Percentiles rank a stretch among this genome's conserved stretches.
Conservation (phyloP, 2,329 filamentous ascomycete genomes). For the Cryphonectria radicalis region DNA sequence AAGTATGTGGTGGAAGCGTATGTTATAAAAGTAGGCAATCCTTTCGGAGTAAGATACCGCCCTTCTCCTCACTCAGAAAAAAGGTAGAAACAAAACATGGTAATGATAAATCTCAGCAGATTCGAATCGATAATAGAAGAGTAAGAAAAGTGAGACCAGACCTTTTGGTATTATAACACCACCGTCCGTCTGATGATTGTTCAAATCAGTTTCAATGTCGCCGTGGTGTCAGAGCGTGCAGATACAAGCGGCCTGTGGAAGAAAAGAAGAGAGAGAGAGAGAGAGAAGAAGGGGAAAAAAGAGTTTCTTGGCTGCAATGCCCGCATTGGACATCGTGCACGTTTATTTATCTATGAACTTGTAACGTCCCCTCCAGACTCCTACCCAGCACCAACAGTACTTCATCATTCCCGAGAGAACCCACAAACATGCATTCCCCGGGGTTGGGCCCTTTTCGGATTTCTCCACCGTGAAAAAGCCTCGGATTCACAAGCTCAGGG, state of each 20-base stretch:
- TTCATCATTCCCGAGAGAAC: not conserved
- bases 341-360: not conserved
- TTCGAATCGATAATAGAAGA: not conserved
- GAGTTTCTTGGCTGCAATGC: not conserved
- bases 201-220: not conserved
- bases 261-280: not conserved
- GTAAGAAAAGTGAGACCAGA: not conserved
- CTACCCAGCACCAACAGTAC: not conserved
- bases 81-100: not conserved
- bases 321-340: not conserved
- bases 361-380: not conserved
- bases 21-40: not conserved
- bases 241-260: not conserved
- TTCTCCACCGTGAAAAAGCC: not conserved
- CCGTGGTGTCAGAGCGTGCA: not conserved
- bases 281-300: not conserved
- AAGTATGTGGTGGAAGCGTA: not conserved
- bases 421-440: not conserved
- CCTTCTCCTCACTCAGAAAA: not conserved
- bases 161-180: not conserved
- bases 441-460: not conserved
- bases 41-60: not conserved
- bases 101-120: too few relatives aligned
- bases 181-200: not conserved
- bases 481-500: not conserved